These are phyloP conservation scores for Cyclostephanos tholiformis DNA, from an alignment of 108 stramenopile genomes.

Conservation along the genomic window DNA sequence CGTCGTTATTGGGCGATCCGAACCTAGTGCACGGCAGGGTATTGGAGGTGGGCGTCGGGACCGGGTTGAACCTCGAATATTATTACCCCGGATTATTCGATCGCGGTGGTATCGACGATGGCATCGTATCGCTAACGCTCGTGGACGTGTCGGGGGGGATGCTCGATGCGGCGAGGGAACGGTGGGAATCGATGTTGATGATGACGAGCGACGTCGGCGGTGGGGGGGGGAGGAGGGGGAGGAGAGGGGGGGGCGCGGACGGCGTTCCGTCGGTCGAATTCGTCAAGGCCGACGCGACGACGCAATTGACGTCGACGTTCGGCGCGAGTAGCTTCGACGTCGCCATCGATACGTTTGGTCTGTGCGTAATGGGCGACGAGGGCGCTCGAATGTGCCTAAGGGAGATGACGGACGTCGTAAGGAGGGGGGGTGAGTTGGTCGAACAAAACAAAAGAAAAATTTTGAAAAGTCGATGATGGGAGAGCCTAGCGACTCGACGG, in stretches of 20 bases:
- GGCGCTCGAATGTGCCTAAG: constrained; percentile 67
- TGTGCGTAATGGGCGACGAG: constrained; percentile 83
- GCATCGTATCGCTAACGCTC: constrained; percentile 66
- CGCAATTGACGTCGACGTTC: constrained; percentile 60
- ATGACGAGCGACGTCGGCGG: not conserved
- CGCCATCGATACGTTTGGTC: constrained; percentile 82
- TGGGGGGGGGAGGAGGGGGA: not conserved
- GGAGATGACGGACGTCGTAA: constrained; percentile 66
- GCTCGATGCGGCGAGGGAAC: constrained; percentile 60
- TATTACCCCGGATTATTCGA: constrained; percentile 57
- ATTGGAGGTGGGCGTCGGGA: constrained; percentile 86
- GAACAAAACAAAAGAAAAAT: too few relatives aligned
- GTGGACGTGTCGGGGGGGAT: constrained; percentile 82
- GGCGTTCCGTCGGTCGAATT: too few relatives aligned
- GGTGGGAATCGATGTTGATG: constrained; percentile 21
- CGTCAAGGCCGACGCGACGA: constrained; percentile 80
- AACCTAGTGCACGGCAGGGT: constrained; percentile 54
- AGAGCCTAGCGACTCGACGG: too few relatives aligned
- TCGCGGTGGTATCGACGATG: constrained; percentile 14
- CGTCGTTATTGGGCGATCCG: constrained; percentile 56
- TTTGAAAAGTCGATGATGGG: too few relatives aligned
- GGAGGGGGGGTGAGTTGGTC: constrained; percentile 31
- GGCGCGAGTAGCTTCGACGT: constrained; percentile 73
- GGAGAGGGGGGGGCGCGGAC: too few relatives aligned
- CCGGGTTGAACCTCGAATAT: constrained; percentile 75